phyloP scores from a whole-genome alignment of 2,329 filamentous ascomycete species.

The Orbilia javanica region DNA sequence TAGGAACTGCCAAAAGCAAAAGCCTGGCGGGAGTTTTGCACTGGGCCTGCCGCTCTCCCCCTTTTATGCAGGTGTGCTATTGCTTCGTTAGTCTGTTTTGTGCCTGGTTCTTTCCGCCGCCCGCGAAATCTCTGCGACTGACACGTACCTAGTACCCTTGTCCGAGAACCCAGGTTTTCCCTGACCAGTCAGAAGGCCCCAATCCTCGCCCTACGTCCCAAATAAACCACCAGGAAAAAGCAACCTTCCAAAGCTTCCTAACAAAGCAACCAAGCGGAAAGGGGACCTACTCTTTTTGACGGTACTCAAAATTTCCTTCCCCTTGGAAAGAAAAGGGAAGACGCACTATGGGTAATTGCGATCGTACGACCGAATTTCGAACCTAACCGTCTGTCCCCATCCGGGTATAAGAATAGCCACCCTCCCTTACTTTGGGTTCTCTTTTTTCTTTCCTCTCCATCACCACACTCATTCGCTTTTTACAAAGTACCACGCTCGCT shows the following conservation, averaged over 20 bases:
- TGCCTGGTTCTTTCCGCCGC: slow-evolving; percentile 54
- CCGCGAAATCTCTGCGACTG: slow-evolving; percentile 57
- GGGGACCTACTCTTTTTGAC: slow-evolving; percentile 59
- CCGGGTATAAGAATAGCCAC: slow-evolving; percentile 56
- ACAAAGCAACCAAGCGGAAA: slow-evolving; percentile 49
- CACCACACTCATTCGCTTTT: slow-evolving; percentile 59
- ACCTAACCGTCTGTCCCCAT: slow-evolving; percentile 33
- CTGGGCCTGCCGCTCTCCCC: slow-evolving; percentile 45
- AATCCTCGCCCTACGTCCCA: slow-evolving; percentile 55
- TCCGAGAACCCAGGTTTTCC: slow-evolving; percentile 1
- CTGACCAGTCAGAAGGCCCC: slow-evolving; percentile 35
- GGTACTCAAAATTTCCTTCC: slow-evolving; percentile 45
- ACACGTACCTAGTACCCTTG: slow-evolving; percentile 57
- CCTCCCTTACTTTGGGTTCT: slow-evolving; percentile 53
- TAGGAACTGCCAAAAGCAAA: slow-evolving; percentile 57
- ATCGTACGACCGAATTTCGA: slow-evolving; percentile 51
- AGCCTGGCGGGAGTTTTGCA: slow-evolving; percentile 36
- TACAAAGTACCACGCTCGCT: slow-evolving; percentile 59
- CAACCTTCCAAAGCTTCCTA: neutral
- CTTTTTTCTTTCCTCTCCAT: slow-evolving; percentile 51
- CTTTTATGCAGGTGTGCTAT: slow-evolving; percentile 55
- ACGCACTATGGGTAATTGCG: slow-evolving; percentile 29
- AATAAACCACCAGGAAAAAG: slow-evolving; percentile 40
- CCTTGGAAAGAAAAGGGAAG: slow-evolving; percentile 15
- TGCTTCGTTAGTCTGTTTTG: slow-evolving; percentile 38